Percentiles rank a stretch among this genome's conserved stretches.
These are phyloP conservation scores for Agmasoma carcini DNA, from an alignment of 371 early-diverging fungal genomes.

Conservation along the genomic window DNA sequence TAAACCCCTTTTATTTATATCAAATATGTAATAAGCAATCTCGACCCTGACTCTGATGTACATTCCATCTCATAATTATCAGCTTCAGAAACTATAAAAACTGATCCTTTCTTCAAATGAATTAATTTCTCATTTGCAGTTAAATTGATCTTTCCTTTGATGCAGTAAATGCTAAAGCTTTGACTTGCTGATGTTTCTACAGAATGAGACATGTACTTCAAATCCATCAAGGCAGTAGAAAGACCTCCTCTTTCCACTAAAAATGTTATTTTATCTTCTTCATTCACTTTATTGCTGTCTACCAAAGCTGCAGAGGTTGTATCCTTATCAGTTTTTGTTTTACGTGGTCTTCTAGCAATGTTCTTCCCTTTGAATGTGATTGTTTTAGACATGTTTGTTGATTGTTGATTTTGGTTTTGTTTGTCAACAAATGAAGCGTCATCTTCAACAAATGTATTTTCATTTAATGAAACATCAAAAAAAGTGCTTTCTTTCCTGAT, in stretches of 20 bases:
- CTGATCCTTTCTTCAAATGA: slow-evolving; percentile 25
- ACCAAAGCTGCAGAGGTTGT: background rate
- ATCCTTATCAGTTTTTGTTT: background rate
- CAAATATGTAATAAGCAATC: slow-evolving; percentile 22
- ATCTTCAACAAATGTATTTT: too few relatives aligned
- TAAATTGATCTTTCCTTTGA: slow-evolving; percentile 35
- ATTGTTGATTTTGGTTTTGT: background rate
- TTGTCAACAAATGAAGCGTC: too few relatives aligned
- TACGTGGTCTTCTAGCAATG: background rate
- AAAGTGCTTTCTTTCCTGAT: slow-evolving; percentile 11
- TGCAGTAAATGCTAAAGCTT: slow-evolving; percentile 32
- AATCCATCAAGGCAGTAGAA: slow-evolving; percentile 28
- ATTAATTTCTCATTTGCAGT: background rate
- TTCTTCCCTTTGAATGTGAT: slow-evolving; percentile 1
- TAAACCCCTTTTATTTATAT: slow-evolving; percentile 8
- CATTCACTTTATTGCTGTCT: background rate
- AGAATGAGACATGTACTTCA: slow-evolving; percentile 31
- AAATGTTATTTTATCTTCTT: slow-evolving; percentile 20
- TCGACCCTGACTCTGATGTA: slow-evolving; percentile 6
- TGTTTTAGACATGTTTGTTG: background rate
- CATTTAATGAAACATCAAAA: too few relatives aligned
- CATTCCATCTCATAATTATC: slow-evolving; percentile 12
- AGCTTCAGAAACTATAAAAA: slow-evolving; percentile 25
- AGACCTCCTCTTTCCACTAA: slow-evolving; percentile 13
- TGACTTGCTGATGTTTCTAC: slow-evolving; percentile 19